Conservation (phyloP, 2,329 filamentous ascomycete species). For the Dactylellina haptotyla region DNA sequence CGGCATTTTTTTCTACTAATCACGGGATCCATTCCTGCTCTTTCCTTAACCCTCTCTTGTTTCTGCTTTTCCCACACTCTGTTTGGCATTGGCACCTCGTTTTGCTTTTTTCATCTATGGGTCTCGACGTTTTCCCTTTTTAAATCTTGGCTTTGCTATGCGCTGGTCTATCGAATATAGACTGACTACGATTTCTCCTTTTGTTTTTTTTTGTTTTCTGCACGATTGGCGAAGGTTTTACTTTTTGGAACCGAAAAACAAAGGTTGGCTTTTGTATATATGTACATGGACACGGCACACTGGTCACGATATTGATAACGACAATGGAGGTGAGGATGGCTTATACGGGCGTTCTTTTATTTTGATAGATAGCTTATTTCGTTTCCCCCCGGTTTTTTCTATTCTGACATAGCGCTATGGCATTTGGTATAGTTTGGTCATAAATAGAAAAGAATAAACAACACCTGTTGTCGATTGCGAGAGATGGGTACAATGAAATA, state of each 20-base stretch:
- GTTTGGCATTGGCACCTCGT: too few species aligned
- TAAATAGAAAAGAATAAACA: too few species aligned
- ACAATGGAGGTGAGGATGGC: constrained; percentile 8
- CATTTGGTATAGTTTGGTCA: too few species aligned
- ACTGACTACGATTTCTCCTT: not conserved
- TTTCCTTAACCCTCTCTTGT: too few species aligned
- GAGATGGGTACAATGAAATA: too few species aligned
- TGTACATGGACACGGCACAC: constrained; percentile 37
- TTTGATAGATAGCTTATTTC: constrained; percentile 9
- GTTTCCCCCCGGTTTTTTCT: not conserved
- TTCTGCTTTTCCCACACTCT: too few species aligned
- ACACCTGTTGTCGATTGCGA: too few species aligned
- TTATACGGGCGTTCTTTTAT: constrained; percentile 33
- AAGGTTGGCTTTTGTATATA: constrained; percentile 40
- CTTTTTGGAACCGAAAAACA: constrained; percentile 6
- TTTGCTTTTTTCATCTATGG: too few species aligned
- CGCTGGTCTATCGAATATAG: not conserved
- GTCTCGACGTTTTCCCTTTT: too few species aligned
- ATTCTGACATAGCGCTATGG: not conserved
- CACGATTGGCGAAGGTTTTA: constrained; percentile 39
- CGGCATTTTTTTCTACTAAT: too few species aligned
- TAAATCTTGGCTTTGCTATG: too few species aligned
- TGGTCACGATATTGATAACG: constrained; percentile 10
- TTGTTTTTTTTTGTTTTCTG: constrained; percentile 7
- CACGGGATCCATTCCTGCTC: too few species aligned